Evolutionary conservation across 768 basidiomycete species (phyloP), one percentile per base, ranked within the genome.

Genomic region (Phylloporus arenicola): DNA sequence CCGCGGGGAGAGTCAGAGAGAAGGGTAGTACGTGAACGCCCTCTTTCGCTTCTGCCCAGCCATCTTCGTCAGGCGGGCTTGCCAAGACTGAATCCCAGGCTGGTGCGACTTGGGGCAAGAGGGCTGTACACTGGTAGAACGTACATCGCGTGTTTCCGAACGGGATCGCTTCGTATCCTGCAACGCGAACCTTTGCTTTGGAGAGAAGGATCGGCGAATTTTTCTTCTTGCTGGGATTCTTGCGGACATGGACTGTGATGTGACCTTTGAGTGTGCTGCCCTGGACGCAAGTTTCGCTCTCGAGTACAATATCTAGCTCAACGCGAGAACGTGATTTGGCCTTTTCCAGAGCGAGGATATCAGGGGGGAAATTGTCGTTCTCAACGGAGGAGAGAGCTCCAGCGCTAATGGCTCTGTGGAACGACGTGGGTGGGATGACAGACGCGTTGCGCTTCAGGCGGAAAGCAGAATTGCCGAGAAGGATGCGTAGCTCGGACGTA

Each of bases 111-210:
- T 70, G 68, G 6, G 80, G 71, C 13, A 90, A 69, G 22, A 72
- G 66, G 9, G 75, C 71, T 7, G 84, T 81, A 62, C 78, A 79
- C 57, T 92, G 89, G 63, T 88, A 94, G 68, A 96, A 95, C 12
- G 85, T 83, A 63, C 88, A 82, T 14, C 84, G 74, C n/a, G 77
- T 73, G 22, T 77, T 73, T 48, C 78, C 72, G 41, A 75, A 71
- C 0, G 78, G 71, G 38, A 82, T 75, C 38, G 80, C 82, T 70
- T 95, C 93, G 63, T 92, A 92, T 4, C 93, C 92, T 46, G 94
- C 76, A 19, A 93, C 74, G 51, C 91, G 75, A 29, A 94, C 66
- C 71, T 92, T 94, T 4, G 83, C 88, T 33, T 76, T 82, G 34
- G 82, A 82, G 13, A 95, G 67, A 56, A 82, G 70, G 3, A 91